Conservation (phyloP, 2,329 filamentous ascomycete species). For the Sporothrix schenckii region DNA sequence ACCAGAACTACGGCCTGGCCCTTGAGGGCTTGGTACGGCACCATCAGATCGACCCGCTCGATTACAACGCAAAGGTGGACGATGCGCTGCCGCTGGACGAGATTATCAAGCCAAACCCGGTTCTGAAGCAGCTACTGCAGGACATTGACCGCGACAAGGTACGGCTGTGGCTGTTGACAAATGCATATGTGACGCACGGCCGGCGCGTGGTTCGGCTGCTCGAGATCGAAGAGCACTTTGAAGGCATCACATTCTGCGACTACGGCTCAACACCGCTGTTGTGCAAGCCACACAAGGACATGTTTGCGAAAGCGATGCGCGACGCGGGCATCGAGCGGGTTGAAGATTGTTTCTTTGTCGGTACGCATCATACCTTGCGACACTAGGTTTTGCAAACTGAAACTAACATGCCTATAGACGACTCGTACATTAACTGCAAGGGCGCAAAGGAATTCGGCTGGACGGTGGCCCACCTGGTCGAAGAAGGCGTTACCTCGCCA, state of each 20-base stretch:
- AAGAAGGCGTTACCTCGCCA: conserved; percentile 69
- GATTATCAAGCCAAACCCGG: conserved; percentile 76
- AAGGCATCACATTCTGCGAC: conserved; percentile 93
- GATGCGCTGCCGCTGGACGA: conserved; percentile 87
- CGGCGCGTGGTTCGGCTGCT: conserved; percentile 79
- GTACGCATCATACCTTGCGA: conserved; percentile 54
- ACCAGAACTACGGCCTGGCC: conserved; percentile 93
- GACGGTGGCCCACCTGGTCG: conserved; percentile 83
- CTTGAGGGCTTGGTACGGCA: conserved; percentile 92
- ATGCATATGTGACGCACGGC: conserved; percentile 89
- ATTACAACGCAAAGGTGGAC: conserved; percentile 93
- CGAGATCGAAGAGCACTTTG: conserved; percentile 83
- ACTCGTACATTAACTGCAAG: conserved; percentile 80
- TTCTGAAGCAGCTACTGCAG: conserved; percentile 73
- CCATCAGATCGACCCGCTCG: conserved; percentile 91
- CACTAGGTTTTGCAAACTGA: neutral
- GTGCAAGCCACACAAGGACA: conserved; percentile 82
- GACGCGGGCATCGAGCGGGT: conserved; percentile 72
- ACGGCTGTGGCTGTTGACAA: conserved; percentile 91
- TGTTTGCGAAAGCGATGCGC: conserved; percentile 86
- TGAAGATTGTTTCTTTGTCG: conserved; percentile 87
- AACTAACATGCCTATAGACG: conserved; percentile 59
- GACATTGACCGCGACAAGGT: conserved; percentile 84
- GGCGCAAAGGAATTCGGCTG: conserved; percentile 80
- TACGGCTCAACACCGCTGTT: conserved; percentile 73